Percentiles rank a stretch among this genome's conserved stretches.
Evolutionary conservation across 148 eudicot genomes (phyloP).

Genomic region (Amaranthus palmeri): DNA sequence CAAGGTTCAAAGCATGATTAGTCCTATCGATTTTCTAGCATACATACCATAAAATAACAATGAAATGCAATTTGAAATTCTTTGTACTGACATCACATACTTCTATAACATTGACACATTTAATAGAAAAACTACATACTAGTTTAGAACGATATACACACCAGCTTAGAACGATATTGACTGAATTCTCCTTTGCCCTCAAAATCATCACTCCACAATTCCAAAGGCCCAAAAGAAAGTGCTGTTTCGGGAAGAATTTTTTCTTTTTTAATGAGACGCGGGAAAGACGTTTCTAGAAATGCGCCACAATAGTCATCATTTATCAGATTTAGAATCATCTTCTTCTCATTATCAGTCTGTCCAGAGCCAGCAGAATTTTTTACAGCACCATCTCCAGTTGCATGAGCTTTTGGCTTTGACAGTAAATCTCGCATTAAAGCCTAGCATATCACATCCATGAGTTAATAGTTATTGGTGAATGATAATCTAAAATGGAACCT

Average conservation of each 20-base stretch:
- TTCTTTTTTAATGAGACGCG: constrained; percentile 81
- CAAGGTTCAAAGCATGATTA: too few species aligned
- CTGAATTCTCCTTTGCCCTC: constrained; percentile 91
- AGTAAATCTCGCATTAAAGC: constrained; percentile 69
- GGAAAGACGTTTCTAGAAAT: constrained; percentile 64
- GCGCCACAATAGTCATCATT: constrained; percentile 69
- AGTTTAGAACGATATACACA: constrained; percentile 83
- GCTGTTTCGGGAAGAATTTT: constrained; percentile 55
- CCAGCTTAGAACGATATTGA: constrained; percentile 90
- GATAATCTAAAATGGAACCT: constrained; percentile 5
- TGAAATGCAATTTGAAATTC: too few species aligned
- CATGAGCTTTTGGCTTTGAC: constrained; percentile 62
- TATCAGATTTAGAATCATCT: constrained; percentile 46
- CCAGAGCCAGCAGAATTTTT: constrained; percentile 41
- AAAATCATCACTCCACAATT: constrained; percentile 90
- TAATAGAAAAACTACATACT: constrained; percentile 1
- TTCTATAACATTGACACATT: constrained; percentile 1
- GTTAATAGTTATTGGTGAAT: not conserved
- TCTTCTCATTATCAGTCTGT: constrained; percentile 58
- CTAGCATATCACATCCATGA: constrained; percentile 36
- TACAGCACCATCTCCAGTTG: constrained; percentile 37
- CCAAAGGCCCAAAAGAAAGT: constrained; percentile 52
- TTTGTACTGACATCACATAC: not conserved
- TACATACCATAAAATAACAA: not conserved
- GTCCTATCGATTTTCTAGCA: not conserved